phyloP scores from a whole-genome alignment of 23 red algal species.

The Gracilaria caudata region DNA sequence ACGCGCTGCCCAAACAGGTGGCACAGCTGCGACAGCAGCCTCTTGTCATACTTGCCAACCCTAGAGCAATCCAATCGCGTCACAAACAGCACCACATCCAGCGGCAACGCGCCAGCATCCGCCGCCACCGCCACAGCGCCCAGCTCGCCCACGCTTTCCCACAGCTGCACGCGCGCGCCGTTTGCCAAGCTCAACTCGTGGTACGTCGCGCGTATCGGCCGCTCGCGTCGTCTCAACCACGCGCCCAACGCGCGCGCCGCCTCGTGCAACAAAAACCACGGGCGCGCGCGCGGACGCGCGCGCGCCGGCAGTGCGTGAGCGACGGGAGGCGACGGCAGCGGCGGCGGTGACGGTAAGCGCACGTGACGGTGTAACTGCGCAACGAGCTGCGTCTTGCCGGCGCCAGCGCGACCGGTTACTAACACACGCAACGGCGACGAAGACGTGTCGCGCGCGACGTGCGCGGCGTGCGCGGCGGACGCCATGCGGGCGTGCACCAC shows the following conservation, averaged over 20 bases:
- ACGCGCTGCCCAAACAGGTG: slow-evolving; percentile 19
- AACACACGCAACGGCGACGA: background rate
- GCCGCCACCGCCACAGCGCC: background rate
- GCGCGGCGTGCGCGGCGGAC: background rate
- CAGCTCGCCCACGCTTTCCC: background rate
- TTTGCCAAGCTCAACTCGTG: background rate
- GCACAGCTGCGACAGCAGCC: background rate
- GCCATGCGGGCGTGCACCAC: background rate
- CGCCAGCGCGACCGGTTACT: background rate
- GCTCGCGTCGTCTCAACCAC: no score
- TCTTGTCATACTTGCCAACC: slow-evolving; percentile 19
- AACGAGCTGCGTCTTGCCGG: slow-evolving; percentile 11
- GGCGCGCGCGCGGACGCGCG: no score
- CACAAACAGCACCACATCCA: slow-evolving; percentile 55
- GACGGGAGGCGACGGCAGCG: background rate
- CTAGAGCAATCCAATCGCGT: slow-evolving; percentile 48
- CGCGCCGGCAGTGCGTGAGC: no score
- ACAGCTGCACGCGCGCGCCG: background rate
- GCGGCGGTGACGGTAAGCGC: background rate
- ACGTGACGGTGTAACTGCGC: background rate
- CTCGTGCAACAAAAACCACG: no score
- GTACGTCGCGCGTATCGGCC: background rate
- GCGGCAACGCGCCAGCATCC: background rate
- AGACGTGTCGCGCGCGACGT: background rate
- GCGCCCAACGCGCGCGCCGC: no score